Base-by-base conservation (phyloP, 805 yeast species). In the Debaryomyces maramus region DNA sequence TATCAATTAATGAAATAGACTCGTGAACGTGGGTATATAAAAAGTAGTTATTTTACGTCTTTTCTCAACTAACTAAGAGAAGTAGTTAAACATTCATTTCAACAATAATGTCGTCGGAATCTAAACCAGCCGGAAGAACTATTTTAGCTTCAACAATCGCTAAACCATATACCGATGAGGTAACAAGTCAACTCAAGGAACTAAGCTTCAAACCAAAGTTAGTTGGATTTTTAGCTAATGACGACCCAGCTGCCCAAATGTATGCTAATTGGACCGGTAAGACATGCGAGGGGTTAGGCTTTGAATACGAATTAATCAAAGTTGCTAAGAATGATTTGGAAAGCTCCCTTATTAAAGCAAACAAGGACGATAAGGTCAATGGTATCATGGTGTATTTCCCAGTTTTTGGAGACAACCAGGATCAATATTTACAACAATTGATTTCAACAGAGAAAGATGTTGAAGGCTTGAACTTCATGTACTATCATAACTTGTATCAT, bases 311-410 rank as follows among this genome's bases (percentile, higher is more conserved):
- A 58, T 67, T 93, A 47, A 65, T 85, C 21, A 76, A 80, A 52
- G 81, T 85, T 14, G 78, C 77, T 50, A 88, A 86, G 58, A 96
- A 93, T 50, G 84, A 82, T 23, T 72, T 93, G 45, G 99, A 93
- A 61, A 89, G 83, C 50, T 82, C 80, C 22, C 80, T 93, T 44
- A 77, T 89, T 34, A 80, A 77, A 30, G 97, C 98, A 43, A 93
- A 93, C 60, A 70, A 72, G 20, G 91, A 90, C 55, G 78, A 75
- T 40, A 51, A 60, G 0, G 87, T 91, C 28, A 83, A 89, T 58
- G 99, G 98, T 17, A 93, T 93, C 50, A 89, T 93, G 86, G 91
- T 93, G 11, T 93, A 93, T 62, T 93, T 91, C 77, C 99, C 99
- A 0, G 98, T 93, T 2, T 93, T 88, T 64, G 97, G 96, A 3